phyloP scores from a whole-genome alignment of 139 green algal genomes.

The Chlorella sp. region DNA sequence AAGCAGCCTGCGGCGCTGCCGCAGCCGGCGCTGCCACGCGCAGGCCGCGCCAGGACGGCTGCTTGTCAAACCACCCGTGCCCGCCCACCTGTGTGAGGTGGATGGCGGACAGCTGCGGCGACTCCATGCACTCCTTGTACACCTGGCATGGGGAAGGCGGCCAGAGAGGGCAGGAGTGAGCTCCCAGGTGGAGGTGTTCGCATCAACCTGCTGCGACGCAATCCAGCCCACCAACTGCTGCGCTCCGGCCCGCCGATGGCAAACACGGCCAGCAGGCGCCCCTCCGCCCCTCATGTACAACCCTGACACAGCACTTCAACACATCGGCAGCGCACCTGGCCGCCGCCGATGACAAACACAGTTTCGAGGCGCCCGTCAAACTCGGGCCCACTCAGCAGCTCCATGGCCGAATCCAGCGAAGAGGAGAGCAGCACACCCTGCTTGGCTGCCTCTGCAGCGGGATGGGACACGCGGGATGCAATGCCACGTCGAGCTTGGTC shows the following conservation, averaged over 20 bases:
- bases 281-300: background rate
- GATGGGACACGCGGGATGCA: no score
- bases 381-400: constrained; percentile 57
- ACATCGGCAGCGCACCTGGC: constrained; percentile 46
- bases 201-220: no score
- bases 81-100: constrained; percentile 85
- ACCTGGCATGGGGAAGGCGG: constrained; percentile 42
- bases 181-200: no score
- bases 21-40: no score
- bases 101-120: constrained; percentile 78
- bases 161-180: background rate
- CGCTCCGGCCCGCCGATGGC: no score
- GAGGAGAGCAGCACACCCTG: constrained; percentile 58
- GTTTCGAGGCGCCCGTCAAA: constrained; percentile 70
- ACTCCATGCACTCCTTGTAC: constrained; percentile 63
- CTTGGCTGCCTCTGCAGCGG: constrained; percentile 25
- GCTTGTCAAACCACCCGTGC: no score
- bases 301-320: background rate
- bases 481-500: no score
- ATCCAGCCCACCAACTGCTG: background rate
- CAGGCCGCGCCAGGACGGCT: no score
- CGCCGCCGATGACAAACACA: constrained; percentile 97
- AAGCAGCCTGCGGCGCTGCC: no score
- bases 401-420: constrained; percentile 81
- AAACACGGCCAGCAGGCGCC: background rate